Evolutionary conservation across 2,329 filamentous ascomycete species (phyloP).

Genomic region (Cytospora piceicola): DNA sequence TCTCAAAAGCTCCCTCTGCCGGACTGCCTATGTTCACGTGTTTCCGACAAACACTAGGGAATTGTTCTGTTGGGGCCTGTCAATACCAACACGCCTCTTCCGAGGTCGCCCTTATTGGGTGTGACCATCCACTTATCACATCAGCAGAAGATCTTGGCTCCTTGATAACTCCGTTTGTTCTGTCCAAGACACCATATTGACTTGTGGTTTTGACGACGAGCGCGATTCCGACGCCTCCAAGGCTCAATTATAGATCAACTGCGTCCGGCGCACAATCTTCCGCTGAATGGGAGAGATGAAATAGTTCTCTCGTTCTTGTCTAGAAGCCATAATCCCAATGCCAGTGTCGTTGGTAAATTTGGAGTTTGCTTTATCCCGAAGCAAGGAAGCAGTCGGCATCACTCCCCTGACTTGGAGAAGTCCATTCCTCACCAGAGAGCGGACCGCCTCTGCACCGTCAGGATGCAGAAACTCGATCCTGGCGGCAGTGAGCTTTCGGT

Average conservation of each 20-base stretch:
- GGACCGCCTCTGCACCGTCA: neutral
- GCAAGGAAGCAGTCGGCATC: neutral
- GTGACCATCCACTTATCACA: neutral
- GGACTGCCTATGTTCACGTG: neutral
- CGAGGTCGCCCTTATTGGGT: neutral
- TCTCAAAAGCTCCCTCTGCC: neutral
- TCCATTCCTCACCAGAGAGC: neutral
- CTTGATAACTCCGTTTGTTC: neutral
- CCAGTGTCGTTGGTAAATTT: neutral
- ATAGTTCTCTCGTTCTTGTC: neutral
- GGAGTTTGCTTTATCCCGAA: neutral
- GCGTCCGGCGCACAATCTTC: conserved; percentile 4
- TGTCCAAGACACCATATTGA: neutral
- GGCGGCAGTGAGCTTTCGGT: neutral
- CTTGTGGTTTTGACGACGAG: neutral
- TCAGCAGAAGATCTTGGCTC: neutral
- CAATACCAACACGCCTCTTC: neutral
- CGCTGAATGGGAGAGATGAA: neutral
- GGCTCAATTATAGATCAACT: conserved; percentile 2
- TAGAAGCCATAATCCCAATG: neutral
- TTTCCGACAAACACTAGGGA: neutral
- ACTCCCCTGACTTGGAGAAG: neutral
- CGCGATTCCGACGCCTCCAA: neutral
- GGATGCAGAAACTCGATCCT: conserved; percentile 2
- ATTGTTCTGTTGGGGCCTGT: neutral